Evolutionary conservation across 2,329 filamentous ascomycete species (phyloP).

Genomic region (Sphaerostilbella broomeana): DNA sequence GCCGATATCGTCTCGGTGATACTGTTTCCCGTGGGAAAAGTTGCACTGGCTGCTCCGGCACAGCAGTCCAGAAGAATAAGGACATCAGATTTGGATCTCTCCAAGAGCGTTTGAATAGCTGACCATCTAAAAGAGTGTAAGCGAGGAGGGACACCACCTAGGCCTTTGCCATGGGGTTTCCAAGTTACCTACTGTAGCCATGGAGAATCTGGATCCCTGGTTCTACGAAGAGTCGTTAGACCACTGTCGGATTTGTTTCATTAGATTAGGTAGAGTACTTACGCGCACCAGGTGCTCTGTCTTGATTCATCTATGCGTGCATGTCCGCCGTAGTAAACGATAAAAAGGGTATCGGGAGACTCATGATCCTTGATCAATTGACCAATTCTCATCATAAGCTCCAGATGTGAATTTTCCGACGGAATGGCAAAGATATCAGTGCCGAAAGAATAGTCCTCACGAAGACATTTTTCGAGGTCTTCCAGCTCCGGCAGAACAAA

Average conservation of each 20-base stretch:
- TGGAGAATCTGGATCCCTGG: constrained; percentile 44
- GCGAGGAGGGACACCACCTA: not conserved
- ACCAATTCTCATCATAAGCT: constrained; percentile 51
- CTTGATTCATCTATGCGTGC: constrained; percentile 53
- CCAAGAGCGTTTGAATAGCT: constrained; percentile 52
- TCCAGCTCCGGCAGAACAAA: constrained; percentile 53
- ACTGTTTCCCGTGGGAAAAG: constrained; percentile 50
- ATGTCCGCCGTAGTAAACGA: constrained; percentile 55
- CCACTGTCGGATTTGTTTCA: not conserved
- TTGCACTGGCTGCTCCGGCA: constrained; percentile 53
- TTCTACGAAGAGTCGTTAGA: constrained; percentile 26
- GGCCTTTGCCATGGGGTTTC: not conserved
- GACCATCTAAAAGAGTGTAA: constrained; percentile 40
- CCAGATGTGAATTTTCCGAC: constrained; percentile 51
- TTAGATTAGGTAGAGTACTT: constrained; percentile 24
- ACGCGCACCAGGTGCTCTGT: constrained; percentile 56
- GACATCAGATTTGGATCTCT: constrained; percentile 51
- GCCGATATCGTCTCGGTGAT: constrained; percentile 57
- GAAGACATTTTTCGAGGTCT: constrained; percentile 48
- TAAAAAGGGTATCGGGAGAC: constrained; percentile 47
- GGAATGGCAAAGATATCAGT: constrained; percentile 54
- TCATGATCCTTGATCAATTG: constrained; percentile 52
- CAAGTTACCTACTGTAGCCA: constrained; percentile 44
- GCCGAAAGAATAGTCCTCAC: constrained; percentile 49
- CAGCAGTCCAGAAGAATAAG: constrained; percentile 55